Evolutionary conservation across 2,329 filamentous ascomycete genomes (phyloP).

Genomic region (Thermoascus crustaceus): DNA sequence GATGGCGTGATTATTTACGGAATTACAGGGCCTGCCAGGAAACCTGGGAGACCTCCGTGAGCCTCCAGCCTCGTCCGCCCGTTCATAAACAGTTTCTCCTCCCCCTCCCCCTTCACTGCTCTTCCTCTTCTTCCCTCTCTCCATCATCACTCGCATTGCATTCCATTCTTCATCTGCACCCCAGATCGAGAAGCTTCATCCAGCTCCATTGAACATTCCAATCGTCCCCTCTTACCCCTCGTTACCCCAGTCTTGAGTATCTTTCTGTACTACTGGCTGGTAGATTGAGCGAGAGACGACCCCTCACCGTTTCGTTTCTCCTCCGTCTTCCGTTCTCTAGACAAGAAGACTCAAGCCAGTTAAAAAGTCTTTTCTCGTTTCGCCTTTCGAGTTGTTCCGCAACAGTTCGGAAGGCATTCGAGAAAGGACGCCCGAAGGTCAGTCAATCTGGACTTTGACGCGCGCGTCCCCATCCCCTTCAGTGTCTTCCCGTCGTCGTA

Average conservation of each 20-base stretch:
- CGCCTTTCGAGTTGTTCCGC: constrained; percentile 39
- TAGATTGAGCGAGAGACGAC: background rate
- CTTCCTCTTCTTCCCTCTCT: constrained; percentile 4
- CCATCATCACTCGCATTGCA: constrained; percentile 5
- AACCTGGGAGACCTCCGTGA: too few relatives aligned
- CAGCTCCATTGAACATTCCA: background rate
- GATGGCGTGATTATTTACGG: constrained; percentile 2
- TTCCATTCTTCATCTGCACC: constrained; percentile 15
- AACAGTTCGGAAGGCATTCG: constrained; percentile 48
- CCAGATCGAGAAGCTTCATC: constrained; percentile 6
- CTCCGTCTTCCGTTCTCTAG: constrained; percentile 4
- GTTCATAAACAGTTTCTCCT: constrained; percentile 2
- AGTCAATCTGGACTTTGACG: constrained; percentile 99
- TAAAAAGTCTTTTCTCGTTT: constrained; percentile 44
- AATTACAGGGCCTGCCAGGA: too few relatives aligned
- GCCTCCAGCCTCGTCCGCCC: constrained; percentile 2
- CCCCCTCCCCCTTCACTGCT: constrained; percentile 5
- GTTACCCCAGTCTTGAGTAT: constrained; percentile 15
- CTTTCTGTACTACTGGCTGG: constrained; percentile 14
- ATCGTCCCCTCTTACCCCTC: constrained; percentile 10
- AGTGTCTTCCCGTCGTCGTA: constrained; percentile 99
- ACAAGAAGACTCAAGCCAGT: constrained; percentile 30
- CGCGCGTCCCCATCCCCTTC: constrained; percentile 97
- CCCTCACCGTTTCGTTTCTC: constrained; percentile 6
- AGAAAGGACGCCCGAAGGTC: constrained; percentile 68